Evolutionary conservation across 768 basidiomycete species (phyloP), one percentile per base, ranked within the genome.

Genomic region (Megacollybia marginata): DNA sequence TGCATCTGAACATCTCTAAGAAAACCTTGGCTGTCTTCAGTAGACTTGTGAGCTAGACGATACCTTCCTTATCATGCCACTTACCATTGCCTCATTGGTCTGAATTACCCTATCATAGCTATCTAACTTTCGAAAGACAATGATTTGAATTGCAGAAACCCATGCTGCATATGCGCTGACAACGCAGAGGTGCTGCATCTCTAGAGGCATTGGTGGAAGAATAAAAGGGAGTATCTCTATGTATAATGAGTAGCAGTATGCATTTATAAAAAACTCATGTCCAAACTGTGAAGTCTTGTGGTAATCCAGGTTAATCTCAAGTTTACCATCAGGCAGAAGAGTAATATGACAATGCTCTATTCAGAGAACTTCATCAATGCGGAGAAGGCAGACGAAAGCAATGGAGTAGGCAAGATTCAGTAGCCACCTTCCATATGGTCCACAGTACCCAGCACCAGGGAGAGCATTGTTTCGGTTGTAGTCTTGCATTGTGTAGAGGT

Each of bases 1-100:
- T 62, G 45, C 60, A 59, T 1, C 59, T 53, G 36, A 66, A 62
- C 42, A 48, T 54, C 32, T 60, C 51, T 0, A 66, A 52, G 44
- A 62, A 64, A 5, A 50, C 47, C 18, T 62, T 57, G 1, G 55
- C 45, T n/a, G n/a, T n/a, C n/a, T n/a, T n/a, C n/a, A n/a, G n/a
- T n/a, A n/a, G 0, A 58, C 48, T 38, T 12, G 32, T 28, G 6
- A 38, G 28, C 35, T 9, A 10, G 19, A 10, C 28, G 1, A 18
- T 13, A 42, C 42, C 23, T 5, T 28, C 44, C 16, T 31, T 9
- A 2, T n/a, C 5, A 18, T 19, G 35, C n/a, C 7, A 49, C 34
- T 15, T 44, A 56, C 57, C 55, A 57, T 50, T 0, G 55, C 44
- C 1, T 42, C 33, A 32, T 54, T 47, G 42, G 44, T 48, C 16